Base-by-base conservation (phyloP, 2,329 filamentous ascomycete species). In the Sarocladium strictum region DNA sequence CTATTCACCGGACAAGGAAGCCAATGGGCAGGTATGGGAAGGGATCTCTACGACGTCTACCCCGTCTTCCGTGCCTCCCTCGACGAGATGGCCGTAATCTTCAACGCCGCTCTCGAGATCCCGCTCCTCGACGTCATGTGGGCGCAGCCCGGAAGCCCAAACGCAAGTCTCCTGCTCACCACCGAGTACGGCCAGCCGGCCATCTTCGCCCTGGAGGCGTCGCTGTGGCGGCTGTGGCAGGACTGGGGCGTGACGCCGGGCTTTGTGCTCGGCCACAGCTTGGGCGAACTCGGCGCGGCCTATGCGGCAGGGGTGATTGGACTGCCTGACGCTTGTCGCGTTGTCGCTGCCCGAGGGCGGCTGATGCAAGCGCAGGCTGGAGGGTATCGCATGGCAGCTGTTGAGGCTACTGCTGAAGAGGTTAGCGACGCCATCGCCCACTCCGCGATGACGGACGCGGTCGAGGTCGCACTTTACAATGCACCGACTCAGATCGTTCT, bases 401-500 rank as follows among this genome's bases (percentile, higher is more conserved):
- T 69, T 10, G 63, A 59, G 23, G 65, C 62, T 41, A 68, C 72
- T 2, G 70, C 77, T 10, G 45, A 33, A 19, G 65, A 68, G 45
- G 58, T 65, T 3, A 54, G 70, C 43, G 75, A 79, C 23, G 76
- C 78, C 45, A 58, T 68, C 51, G 29, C 55, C 23, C 12, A 54
- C 14, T 54, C 65, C 27, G 57, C 57, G n/a, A 45, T 66, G 15
- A 54, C 53, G n/a, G 54, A 58, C 61, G 71, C 68, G 2, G 66
- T 77, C 19, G 76, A 76, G 41, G 65, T 79, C 47, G 86, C 88
- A 23, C 92, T 88, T 72, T 80, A 89, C 68, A 94, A 94, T 62
- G 83, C 84, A 0, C 84, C 84, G 0, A 76, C 82, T 54, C 87
- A 90, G 68, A 90, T 85, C 14, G 89, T 93, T 2, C 75, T 92